Evolutionary conservation across 2,329 filamentous ascomycete species (phyloP).

Genomic region (Hypoxylon sp.): DNA sequence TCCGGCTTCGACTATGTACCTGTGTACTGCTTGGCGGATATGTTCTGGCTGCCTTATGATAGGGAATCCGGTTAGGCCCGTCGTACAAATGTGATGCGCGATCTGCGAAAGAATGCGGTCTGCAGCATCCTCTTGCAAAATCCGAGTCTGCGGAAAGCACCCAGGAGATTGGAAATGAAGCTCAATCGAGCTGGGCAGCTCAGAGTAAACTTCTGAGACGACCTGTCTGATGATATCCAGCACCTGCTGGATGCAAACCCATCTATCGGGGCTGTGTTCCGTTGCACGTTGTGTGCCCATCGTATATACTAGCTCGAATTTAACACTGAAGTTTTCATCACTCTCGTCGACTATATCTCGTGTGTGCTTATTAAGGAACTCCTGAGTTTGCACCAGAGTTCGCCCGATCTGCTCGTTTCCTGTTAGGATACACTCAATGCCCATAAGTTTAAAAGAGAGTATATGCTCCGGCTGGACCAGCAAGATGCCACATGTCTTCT

Average conservation of each 20-base stretch:
- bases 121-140: slow-evolving; percentile 59
- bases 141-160: slow-evolving; percentile 64
- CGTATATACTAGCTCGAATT: slow-evolving; percentile 75
- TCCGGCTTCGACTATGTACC: slow-evolving; percentile 62
- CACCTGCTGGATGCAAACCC: slow-evolving; percentile 69
- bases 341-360: slow-evolving; percentile 76
- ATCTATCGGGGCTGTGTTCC: slow-evolving; percentile 69
- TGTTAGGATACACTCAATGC: slow-evolving; percentile 63
- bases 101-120: slow-evolving; percentile 53
- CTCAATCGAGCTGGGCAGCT: slow-evolving; percentile 61
- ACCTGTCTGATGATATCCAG: slow-evolving; percentile 60
- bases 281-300: slow-evolving; percentile 67
- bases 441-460: slow-evolving; percentile 74
- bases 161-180: slow-evolving; percentile 53
- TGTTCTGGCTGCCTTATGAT: slow-evolving; percentile 55
- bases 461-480: slow-evolving; percentile 75
- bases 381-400: slow-evolving; percentile 59
- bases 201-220: slow-evolving; percentile 50
- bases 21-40: slow-evolving; percentile 54
- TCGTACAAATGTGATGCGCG: slow-evolving; percentile 59
- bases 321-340: slow-evolving; percentile 73
- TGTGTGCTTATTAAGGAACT: slow-evolving; percentile 60
- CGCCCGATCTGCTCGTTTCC: slow-evolving; percentile 52
- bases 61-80: slow-evolving; percentile 61
- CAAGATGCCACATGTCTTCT: slow-evolving; percentile 66